Evolutionary conservation across 1,284 basidiomycete genomes (phyloP).

Genomic region (Fomitopsis palustris): DNA sequence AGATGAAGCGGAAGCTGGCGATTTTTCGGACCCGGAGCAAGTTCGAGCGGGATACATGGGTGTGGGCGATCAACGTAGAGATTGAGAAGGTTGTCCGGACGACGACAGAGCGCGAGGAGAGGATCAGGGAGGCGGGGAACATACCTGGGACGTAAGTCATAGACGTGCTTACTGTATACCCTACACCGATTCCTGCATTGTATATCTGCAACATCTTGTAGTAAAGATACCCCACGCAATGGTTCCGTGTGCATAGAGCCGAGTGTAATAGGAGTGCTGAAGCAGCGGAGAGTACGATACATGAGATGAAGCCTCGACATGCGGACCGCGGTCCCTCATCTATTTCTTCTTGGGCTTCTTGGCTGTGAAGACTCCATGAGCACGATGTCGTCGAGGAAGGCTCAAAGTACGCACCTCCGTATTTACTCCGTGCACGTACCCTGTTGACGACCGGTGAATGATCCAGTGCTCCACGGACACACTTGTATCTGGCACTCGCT

Average conservation of each 20-base stretch:
- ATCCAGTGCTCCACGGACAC: constrained; percentile 92
- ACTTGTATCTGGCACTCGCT: constrained; percentile 75
- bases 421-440: constrained; percentile 83
- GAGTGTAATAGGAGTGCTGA: neutral
- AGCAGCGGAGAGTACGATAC: neutral
- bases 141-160: neutral
- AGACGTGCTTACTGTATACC: no score
- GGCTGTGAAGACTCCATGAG: constrained; percentile 37
- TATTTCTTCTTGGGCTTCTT: constrained; percentile 86
- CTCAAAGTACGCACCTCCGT: constrained; percentile 68
- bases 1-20: constrained; percentile 57
- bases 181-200: no score
- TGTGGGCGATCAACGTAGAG: constrained; percentile 80
- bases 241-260: neutral
- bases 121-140: constrained; percentile 53
- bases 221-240: neutral
- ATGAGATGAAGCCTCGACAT: neutral
- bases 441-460: constrained; percentile 89
- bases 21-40: constrained; percentile 75
- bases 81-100: constrained; percentile 71
- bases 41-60: constrained; percentile 85
- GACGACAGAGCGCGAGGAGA: constrained; percentile 55
- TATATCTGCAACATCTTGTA: neutral
- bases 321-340: neutral
- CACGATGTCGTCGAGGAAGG: neutral